Evolutionary conservation across 2,329 filamentous ascomycete species (phyloP).

Genomic region (Chrysoporthe deuterocubensis): DNA sequence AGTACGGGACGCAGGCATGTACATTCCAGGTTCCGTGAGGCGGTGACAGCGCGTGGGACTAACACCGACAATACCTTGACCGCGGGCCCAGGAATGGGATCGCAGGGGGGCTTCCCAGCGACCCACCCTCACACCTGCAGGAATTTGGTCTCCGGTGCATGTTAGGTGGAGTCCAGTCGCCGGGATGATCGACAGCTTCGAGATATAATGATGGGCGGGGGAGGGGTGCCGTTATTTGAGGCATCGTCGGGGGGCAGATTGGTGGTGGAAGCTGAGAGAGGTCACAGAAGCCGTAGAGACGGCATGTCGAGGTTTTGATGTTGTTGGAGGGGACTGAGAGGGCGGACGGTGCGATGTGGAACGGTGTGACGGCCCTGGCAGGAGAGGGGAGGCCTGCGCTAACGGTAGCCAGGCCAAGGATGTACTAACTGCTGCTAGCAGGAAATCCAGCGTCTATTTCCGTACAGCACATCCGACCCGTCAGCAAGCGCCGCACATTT

Average conservation of each 20-base stretch:
- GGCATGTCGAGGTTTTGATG: neutral
- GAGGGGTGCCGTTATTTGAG: neutral
- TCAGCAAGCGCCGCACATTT: constrained; percentile 8
- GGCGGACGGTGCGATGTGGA: neutral
- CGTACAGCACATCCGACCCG: neutral
- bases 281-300: neutral
- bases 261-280: neutral
- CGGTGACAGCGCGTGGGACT: neutral
- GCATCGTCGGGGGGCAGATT: neutral
- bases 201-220: constrained; percentile 1
- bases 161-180: neutral
- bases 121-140: neutral
- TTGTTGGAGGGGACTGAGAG: neutral
- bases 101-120: neutral
- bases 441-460: constrained; percentile 1
- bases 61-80: neutral
- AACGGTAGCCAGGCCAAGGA: neutral
- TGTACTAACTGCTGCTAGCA: neutral
- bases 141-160: constrained; percentile 3
- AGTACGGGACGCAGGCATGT: neutral
- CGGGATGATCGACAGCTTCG: constrained; percentile 1
- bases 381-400: neutral
- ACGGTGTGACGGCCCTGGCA: neutral
- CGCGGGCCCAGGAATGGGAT: neutral
- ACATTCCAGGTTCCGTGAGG: neutral